These are phyloP conservation scores for Zygotorulaspora florentina DNA, from an alignment of 805 yeast species.

Conservation along the genomic window DNA sequence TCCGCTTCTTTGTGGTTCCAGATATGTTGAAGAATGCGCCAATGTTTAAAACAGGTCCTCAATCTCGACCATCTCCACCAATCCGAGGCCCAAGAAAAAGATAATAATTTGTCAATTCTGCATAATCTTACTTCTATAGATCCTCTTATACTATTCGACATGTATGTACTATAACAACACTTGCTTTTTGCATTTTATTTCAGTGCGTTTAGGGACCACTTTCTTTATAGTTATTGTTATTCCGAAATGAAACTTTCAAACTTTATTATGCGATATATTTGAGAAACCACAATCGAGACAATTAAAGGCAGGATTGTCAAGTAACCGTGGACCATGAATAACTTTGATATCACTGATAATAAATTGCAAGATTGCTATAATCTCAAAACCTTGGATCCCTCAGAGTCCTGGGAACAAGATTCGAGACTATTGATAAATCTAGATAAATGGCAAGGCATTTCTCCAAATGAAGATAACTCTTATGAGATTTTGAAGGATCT, in stretches of 20 bases:
- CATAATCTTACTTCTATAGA: not conserved
- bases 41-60: conserved; percentile 58
- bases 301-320: not conserved
- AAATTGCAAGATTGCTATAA: conserved; percentile 40
- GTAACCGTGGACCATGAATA: conserved; percentile 10
- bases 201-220: not conserved
- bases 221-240: no score
- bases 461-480: conserved; percentile 30
- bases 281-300: no score
- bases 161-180: not conserved
- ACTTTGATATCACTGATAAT: conserved; percentile 24
- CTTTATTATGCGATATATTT: no score
- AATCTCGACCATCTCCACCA: conserved; percentile 66
- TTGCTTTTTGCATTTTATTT: not conserved
- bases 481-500: conserved; percentile 34
- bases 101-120: not conserved
- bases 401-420: conserved; percentile 35
- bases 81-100: conserved; percentile 52
- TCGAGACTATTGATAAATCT: conserved; percentile 28
- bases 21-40: conserved; percentile 88
- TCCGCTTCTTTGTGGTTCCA: conserved; percentile 80
- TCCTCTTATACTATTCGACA: not conserved
- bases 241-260: no score
- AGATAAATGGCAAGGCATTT: conserved; percentile 23
- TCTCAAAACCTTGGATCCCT: conserved; percentile 42